Evolutionary conservation across 164 flowering plant species (phyloP), one percentile per base, ranked within the genome.

Genomic region (Stephania cephalantha): DNA sequence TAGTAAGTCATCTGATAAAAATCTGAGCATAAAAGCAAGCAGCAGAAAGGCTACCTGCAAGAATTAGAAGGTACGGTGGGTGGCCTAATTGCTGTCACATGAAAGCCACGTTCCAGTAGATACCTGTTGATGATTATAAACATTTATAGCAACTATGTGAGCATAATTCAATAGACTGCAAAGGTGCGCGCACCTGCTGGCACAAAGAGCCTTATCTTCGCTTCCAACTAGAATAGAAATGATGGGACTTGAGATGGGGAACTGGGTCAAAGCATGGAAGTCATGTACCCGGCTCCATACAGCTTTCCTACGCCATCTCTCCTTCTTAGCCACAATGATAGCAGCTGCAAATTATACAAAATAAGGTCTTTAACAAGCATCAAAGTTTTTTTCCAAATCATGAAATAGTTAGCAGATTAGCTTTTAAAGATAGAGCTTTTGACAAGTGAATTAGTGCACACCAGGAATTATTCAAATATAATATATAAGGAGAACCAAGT

Each of bases 61-160:
- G 96, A 91, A 83, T 93, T 95, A 25, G 93, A 85, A 75, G 98
- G 91, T 70, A 95, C 98, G 0, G 97, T 93, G 71, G 99, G 98
- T 10, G 99, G 99, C 80, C 99, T 87, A 76, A 95, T 90, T 75
- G 98, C 97, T 67, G 91, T 87, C 68, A 91, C 91, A 80, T 95
- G 99, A 79, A 90, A 95, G 45, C 98, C 99, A 29, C 90, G 85
- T 79, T 81, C 80, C 78, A 93, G 76, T 79, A 91, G 71, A 82
- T 87, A 86, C 81, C 95, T 92, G 89, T 70, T 20, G 42, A 20
- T 45, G 20, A 81, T 70, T 20, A n/a, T 73, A 29, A 35, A 11
- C 68, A 64, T 81, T 35, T 71, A 78, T 5, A 67, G 70, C 75
- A 15, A n/a, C 63, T 52, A 68, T 30, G 3, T 30, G 7, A 11